Evolutionary conservation across 2,329 filamentous ascomycete species (phyloP), one percentile per base, ranked within the genome.

Genomic region (Calonectria ilicicola): DNA sequence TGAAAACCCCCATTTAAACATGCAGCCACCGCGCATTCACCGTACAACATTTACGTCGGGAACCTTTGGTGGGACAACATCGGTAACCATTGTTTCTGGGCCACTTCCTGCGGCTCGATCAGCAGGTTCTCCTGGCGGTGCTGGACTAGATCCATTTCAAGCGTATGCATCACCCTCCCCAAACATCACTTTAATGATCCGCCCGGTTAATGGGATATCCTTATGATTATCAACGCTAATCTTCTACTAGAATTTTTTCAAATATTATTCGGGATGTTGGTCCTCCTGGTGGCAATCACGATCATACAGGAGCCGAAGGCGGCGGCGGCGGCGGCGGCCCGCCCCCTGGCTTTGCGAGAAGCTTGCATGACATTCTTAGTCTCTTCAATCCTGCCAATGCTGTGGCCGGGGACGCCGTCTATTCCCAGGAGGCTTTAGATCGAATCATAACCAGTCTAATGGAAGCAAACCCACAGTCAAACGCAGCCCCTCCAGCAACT

Each of bases 391-490:
- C 89, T 17, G 84, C 84, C n/a, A 85, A 87, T 70, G 88, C 85
- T 9, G 84, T 86, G 19, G 87, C 90, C 71, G 94, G 95, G 23
- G 96, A 98, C 82, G 94, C 93, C 9, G 96, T 98, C 1, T 97
- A 96, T 82, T 93, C 94, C 0, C 95, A 98, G 83, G 95, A 98
- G 84, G 96, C 94, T 3, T 87, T 98, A 38, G 96, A 99, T 81
- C 91, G 93, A 40, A 94, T 98, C 75, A 93, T 99, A 69, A 93
- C 94, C 0, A 91, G 94, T 77, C 87, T 98, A 51, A 97, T 98
- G 93, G 96, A 98, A 77, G 91, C 94, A 72, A 93, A 95, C 70
- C 90, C 92, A 2, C 89, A 89, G 65, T 93, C 93, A 1, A 95
- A 93, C 76, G 96, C 94, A 1, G 93, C 95, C 0, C 94, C 94